Evolutionary conservation across 1,284 basidiomycete genomes (phyloP), one percentile per base, ranked within the genome.

Genomic region (Ustilago nuda): DNA sequence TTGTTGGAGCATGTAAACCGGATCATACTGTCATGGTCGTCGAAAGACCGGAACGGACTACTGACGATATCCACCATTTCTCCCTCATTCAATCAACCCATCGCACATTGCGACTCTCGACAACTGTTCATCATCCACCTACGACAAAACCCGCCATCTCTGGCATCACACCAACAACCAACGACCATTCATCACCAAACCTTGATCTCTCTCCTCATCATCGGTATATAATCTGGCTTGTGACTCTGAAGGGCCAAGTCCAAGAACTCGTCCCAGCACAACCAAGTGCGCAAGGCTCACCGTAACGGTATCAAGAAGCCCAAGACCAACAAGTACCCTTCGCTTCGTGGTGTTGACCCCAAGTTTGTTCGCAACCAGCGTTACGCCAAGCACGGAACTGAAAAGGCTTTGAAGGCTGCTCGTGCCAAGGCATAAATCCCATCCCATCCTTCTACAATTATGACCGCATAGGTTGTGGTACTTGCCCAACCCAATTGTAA

Each of bases 281-380:
- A 72, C 68, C 70, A 76, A 82, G 92, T 84, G 89, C 90, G 90
- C 87, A 95, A 94, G 90, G 94, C 96, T 84, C 96, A 99, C 90
- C 91, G 93, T 80, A 99, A 99, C 89, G 96, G 83, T 73, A 85
- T 85, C 79, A 85, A 84, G 82, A 84, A 84, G 81, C 82, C 84
- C 62, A 88, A 90, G 87, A 90, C 90, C 78, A 89, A 91, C 87
- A 88, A 92, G 86, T 92, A 93, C 86, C 90, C 92, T 78, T 95
- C 93, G 66, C 87, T 94, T 89, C 94, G 92, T 89, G 95, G 95
- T 90, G 96, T 81, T 27, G 94, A 95, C 85, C 87, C 92, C 78
- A 95, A 95, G 93, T 94, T 94, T 90, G 92, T 93, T 86, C 91
- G 92, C 86, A 95, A 95, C 87, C 90, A 92, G 75, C 90, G 90